These are phyloP conservation scores for Ambrosiella xylebori DNA, from an alignment of 2,329 filamentous ascomycete species.

Conservation along the genomic window DNA sequence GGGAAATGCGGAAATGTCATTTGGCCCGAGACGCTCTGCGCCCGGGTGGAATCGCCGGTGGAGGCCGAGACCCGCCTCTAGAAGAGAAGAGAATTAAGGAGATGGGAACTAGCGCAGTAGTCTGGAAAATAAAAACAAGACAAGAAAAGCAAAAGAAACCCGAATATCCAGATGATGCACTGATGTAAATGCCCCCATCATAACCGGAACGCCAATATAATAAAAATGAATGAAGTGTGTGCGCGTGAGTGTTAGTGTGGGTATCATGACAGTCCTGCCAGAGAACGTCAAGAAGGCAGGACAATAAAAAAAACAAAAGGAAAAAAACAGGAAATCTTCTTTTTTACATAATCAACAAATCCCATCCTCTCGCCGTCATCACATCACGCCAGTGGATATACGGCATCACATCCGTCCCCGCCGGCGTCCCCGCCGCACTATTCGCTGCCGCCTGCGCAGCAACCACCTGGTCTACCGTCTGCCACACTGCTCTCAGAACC, in stretches of 20 bases:
- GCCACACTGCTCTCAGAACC: slow-evolving; percentile 72
- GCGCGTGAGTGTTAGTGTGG: not conserved
- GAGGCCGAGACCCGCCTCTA: not conserved
- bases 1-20: slow-evolving; percentile 4
- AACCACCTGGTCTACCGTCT: slow-evolving; percentile 45
- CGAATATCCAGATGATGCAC: not conserved
- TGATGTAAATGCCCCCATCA: not conserved
- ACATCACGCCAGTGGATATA: slow-evolving; percentile 88
- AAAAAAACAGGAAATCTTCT: slow-evolving; percentile 5
- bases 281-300: not conserved
- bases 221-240: not conserved
- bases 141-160: not conserved
- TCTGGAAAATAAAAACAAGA: not conserved
- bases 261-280: slow-evolving; percentile 1
- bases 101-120: not conserved
- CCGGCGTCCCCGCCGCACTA: slow-evolving; percentile 22
- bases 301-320: slow-evolving; percentile 1
- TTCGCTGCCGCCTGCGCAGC: slow-evolving; percentile 21
- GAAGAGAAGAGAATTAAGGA: not conserved
- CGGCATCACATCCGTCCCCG: slow-evolving; percentile 28
- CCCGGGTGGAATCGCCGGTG: not conserved
- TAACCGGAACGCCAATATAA: not conserved
- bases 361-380: slow-evolving; percentile 83
- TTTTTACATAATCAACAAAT: slow-evolving; percentile 69
- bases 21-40: not conserved